Conservation (phyloP, 257 asterid genomes). For the Knoxia roxburghii region DNA sequence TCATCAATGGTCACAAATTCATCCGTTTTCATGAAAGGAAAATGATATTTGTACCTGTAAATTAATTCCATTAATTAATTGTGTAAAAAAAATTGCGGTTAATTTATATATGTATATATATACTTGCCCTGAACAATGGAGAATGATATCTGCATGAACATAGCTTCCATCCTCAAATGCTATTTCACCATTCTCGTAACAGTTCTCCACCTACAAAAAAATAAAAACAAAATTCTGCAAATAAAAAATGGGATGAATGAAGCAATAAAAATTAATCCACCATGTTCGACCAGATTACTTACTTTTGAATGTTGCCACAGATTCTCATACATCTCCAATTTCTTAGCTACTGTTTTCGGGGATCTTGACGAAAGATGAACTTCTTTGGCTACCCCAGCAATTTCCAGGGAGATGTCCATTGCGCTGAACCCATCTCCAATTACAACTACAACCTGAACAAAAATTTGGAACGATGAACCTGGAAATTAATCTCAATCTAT, state of each 20-base stretch:
- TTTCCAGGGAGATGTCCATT: slow-evolving; percentile 42
- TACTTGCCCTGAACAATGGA: slow-evolving; percentile 57
- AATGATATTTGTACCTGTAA: slow-evolving; percentile 38
- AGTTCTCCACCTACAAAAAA: slow-evolving; percentile 18
- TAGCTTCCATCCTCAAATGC: slow-evolving; percentile 46
- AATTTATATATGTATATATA: too few relatives aligned
- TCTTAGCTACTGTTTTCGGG: slow-evolving; percentile 16
- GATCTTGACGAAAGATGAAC: slow-evolving; percentile 58
- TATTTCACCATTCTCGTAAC: slow-evolving; percentile 45
- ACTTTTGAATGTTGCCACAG: slow-evolving; percentile 26
- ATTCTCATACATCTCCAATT: slow-evolving; percentile 21
- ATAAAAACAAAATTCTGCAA: neutral
- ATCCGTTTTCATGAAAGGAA: slow-evolving; percentile 51
- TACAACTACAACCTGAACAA: slow-evolving; percentile 51
- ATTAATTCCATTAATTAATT: too few relatives aligned
- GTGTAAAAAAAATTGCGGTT: too few relatives aligned
- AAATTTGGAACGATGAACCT: neutral
- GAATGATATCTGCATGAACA: slow-evolving; percentile 43
- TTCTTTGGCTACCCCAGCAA: slow-evolving; percentile 47
- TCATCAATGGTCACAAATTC: slow-evolving; percentile 46
- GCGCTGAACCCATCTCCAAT: slow-evolving; percentile 59
- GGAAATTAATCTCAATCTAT: too few relatives aligned
- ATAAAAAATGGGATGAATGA: neutral
- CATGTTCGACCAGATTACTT: neutral
- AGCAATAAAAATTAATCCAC: too few relatives aligned